These are phyloP conservation scores for Suillus sp. DNA, from an alignment of 768 basidiomycete species.

Conservation along the genomic window DNA sequence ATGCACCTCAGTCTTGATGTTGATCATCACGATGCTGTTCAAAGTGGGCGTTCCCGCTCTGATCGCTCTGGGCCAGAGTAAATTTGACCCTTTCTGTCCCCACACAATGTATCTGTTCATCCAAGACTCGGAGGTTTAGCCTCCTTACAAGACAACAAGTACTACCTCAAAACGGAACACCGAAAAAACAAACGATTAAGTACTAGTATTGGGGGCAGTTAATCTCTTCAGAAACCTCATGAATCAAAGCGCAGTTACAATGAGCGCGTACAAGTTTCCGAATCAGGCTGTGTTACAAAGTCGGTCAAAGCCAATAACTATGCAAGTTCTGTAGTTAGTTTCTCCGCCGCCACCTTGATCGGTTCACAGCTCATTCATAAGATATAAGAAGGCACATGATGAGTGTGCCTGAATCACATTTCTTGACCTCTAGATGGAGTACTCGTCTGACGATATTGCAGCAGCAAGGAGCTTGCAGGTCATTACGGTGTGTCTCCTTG, in stretches of 20 bases:
- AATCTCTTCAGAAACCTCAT: no score
- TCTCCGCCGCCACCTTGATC: not conserved
- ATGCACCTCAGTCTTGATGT: not conserved
- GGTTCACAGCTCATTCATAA: not conserved
- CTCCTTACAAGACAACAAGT: no score
- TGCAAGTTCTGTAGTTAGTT: no score
- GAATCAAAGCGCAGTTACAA: no score
- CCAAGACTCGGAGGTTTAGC: not conserved
- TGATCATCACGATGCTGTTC: not conserved
- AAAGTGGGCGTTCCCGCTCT: not conserved
- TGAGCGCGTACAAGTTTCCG: no score
- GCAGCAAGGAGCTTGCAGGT: not conserved
- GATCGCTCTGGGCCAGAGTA: not conserved
- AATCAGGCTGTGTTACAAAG: no score
- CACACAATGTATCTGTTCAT: not conserved
- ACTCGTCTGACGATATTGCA: not conserved
- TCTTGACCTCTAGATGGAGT: not conserved
- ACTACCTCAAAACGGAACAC: no score
- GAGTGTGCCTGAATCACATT: not conserved
- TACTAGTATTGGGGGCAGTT: not conserved
- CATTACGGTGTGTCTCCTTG: not conserved
- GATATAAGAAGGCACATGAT: not conserved
- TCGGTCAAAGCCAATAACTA: no score
- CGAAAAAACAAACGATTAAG: no score
- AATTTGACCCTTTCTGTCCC: not conserved